Percentiles rank a stretch among this genome's conserved stretches.
Conservation (phyloP, 139 green algal species). For the Diplosphaera chodatii region DNA sequence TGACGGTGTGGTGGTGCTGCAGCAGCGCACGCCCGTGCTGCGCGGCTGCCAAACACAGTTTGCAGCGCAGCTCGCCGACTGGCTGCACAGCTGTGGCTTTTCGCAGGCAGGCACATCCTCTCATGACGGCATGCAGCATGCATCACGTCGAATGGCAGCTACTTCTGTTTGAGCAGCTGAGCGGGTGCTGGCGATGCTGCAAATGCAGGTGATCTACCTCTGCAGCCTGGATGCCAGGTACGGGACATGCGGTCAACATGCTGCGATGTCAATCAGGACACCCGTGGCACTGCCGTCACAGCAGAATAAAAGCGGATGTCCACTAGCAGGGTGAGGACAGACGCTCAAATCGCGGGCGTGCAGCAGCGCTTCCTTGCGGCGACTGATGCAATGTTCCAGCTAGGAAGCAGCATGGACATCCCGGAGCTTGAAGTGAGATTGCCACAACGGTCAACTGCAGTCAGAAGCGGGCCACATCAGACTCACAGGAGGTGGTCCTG, state of each 20-base stretch:
- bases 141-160: too few species aligned
- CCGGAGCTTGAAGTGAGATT: not conserved
- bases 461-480: too few species aligned
- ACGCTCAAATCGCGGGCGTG: conserved; percentile 43
- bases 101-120: conserved; percentile 11
- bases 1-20: conserved; percentile 42
- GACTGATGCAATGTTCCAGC: not conserved
- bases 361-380: conserved; percentile 26
- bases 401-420: too few species aligned
- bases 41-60: conserved; percentile 41
- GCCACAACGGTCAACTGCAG: too few species aligned
- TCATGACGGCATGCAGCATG: too few species aligned
- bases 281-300: too few species aligned
- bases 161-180: too few species aligned
- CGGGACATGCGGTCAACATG: too few species aligned
- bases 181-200: too few species aligned
- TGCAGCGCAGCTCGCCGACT: conserved; percentile 38
- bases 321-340: conserved; percentile 29
- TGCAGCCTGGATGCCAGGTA: conserved; percentile 49
- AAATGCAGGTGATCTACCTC: conserved; percentile 42
- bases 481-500: too few species aligned
- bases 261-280: too few species aligned
- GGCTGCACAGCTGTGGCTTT: conserved; percentile 22
- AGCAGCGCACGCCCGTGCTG: conserved; percentile 58
- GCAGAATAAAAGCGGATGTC: too few species aligned